These are phyloP conservation scores for Isabelozyma pseudorhagii DNA, from an alignment of 805 yeast species.

Conservation along the genomic window DNA sequence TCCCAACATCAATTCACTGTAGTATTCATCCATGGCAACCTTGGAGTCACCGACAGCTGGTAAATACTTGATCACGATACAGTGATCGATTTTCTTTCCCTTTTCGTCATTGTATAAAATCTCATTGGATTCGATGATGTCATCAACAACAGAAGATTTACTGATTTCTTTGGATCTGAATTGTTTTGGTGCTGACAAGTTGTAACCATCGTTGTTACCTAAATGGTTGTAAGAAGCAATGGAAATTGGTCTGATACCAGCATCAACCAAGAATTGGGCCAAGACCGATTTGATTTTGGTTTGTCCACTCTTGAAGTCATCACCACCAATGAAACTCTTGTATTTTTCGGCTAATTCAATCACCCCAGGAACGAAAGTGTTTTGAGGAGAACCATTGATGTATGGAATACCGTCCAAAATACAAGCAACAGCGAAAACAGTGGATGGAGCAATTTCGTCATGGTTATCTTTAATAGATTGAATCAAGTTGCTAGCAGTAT, in stretches of 20 bases:
- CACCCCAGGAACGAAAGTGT: slow-evolving; percentile 95
- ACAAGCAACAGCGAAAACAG: slow-evolving; percentile 91
- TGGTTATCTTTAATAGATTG: slow-evolving; percentile 74
- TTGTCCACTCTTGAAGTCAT: slow-evolving; percentile 96
- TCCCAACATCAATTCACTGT: slow-evolving; percentile 94
- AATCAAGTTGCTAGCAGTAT: slow-evolving; percentile 77
- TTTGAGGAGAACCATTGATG: slow-evolving; percentile 96
- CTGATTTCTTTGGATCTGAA: slow-evolving; percentile 95
- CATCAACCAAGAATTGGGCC: slow-evolving; percentile 94
- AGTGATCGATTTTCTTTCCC: slow-evolving; percentile 83
- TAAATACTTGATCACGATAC: slow-evolving; percentile 91
- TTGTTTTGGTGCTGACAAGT: slow-evolving; percentile 87
- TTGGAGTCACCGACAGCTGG: slow-evolving; percentile 95
- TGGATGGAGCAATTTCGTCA: slow-evolving; percentile 84
- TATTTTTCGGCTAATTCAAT: slow-evolving; percentile 82
- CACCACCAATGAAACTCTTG: slow-evolving; percentile 86
- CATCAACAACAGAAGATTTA: slow-evolving; percentile 89
- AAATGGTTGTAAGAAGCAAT: slow-evolving; percentile 95
- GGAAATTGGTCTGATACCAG: slow-evolving; percentile 92
- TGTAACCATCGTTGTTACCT: slow-evolving; percentile 95
- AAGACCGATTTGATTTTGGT: slow-evolving; percentile 94
- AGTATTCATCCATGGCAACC: slow-evolving; percentile 98
- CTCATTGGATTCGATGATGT: slow-evolving; percentile 83
- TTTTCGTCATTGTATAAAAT: slow-evolving; percentile 77
- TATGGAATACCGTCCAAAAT: slow-evolving; percentile 86